Conservation (phyloP, 2,329 filamentous ascomycete species). For the Xylaria polymorpha region DNA sequence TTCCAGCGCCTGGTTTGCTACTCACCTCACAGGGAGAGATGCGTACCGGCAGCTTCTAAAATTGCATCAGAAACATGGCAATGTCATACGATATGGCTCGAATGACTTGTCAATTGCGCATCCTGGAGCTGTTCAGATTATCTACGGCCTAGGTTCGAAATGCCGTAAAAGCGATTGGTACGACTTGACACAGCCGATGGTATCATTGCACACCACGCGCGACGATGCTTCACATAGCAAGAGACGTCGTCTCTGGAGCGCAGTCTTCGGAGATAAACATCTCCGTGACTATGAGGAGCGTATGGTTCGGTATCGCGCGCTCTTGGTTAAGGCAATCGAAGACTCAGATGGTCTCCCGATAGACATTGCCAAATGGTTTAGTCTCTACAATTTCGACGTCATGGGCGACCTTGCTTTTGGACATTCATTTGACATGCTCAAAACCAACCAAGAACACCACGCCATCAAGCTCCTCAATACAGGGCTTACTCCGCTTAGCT, state of each 20-base stretch:
- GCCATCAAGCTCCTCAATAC: constrained; percentile 28
- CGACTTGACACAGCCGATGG: constrained; percentile 28
- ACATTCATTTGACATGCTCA: constrained; percentile 47
- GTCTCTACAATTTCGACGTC: constrained; percentile 44
- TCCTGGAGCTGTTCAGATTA: constrained; percentile 32
- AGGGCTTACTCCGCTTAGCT: constrained; percentile 4
- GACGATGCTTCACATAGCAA: constrained; percentile 26
- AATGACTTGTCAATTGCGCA: constrained; percentile 35
- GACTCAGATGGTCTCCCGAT: constrained; percentile 13
- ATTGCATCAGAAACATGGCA: constrained; percentile 33
- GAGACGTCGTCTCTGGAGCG: constrained; percentile 37
- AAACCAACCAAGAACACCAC: constrained; percentile 26
- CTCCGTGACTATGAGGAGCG: constrained; percentile 35
- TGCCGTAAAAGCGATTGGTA: constrained; percentile 36
- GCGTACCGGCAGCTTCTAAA: constrained; percentile 21
- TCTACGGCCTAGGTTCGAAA: constrained; percentile 28
- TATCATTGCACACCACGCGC: constrained; percentile 32
- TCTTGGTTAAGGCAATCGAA: constrained; percentile 27
- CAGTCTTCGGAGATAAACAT: constrained; percentile 34
- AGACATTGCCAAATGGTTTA: constrained; percentile 41
- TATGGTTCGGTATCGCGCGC: constrained; percentile 21
- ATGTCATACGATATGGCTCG: constrained; percentile 33
- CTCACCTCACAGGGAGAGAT: constrained; percentile 20
- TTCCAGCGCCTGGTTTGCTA: constrained; percentile 31
- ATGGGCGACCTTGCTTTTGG: constrained; percentile 50